A percentile compares a stretch with the other conserved stretches of the same genome.
phyloP scores from a whole-genome alignment of 371 early-diverging fungal genomes.

The Circinella umbellata region DNA sequence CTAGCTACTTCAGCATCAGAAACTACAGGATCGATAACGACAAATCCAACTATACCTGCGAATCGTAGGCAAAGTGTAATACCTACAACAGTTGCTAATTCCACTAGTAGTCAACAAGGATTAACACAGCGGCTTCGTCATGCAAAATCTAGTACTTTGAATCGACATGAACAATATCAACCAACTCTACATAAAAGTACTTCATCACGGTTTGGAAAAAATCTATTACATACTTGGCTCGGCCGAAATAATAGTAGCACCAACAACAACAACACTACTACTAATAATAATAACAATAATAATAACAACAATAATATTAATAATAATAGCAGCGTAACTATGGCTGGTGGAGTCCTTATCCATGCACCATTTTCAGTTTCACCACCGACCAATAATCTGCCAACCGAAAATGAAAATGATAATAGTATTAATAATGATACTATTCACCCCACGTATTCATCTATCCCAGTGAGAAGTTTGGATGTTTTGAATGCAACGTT shows the following conservation, averaged over 20 bases:
- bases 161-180: slow-evolving; percentile 6
- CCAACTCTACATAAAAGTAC: slow-evolving; percentile 32
- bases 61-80: not conserved
- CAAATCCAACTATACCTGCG: not conserved
- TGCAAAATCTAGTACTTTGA: slow-evolving; percentile 9
- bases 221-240: slow-evolving; percentile 44
- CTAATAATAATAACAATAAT: too few relatives aligned
- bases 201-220: slow-evolving; percentile 51
- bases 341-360: not conserved
- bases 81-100: not conserved
- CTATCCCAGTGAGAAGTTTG: not conserved
- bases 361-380: slow-evolving; percentile 11
- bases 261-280: not conserved
- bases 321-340: too few relatives aligned
- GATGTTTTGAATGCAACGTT: slow-evolving; percentile 13
- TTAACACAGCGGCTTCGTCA: slow-evolving; percentile 9
- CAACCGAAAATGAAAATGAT: slow-evolving; percentile 3
- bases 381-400: not conserved
- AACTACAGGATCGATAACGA: not conserved
- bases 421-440: not conserved
- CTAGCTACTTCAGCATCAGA: not conserved
- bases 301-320: too few relatives aligned
- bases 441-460: too few relatives aligned
- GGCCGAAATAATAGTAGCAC: slow-evolving; percentile 24
- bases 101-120: not conserved